phyloP scores from a whole-genome alignment of 768 basidiomycete species.

The Hypsizygus marmoreus region DNA sequence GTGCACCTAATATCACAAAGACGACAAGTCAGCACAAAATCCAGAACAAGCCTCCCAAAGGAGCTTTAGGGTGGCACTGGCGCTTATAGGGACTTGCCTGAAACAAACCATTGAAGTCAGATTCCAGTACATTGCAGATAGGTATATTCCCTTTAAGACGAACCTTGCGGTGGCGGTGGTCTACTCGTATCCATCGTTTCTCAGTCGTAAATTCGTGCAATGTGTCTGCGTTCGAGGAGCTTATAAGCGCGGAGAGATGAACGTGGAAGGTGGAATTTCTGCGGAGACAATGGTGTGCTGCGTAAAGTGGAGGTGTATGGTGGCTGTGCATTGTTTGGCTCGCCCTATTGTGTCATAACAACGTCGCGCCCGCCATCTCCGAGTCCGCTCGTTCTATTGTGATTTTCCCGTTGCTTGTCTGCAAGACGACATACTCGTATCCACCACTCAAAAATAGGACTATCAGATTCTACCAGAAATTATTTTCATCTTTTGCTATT shows the following conservation, averaged over 20 bases:
- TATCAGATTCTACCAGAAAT: no score
- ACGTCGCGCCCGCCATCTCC: not conserved
- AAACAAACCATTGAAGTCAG: constrained; percentile 8
- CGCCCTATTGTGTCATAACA: not conserved
- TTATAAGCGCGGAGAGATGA: constrained; percentile 3
- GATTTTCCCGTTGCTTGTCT: not conserved
- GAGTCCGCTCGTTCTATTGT: not conserved
- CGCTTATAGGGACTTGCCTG: constrained; percentile 18
- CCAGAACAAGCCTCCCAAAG: not conserved
- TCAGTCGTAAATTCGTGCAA: constrained; percentile 7
- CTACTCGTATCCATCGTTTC: constrained; percentile 36
- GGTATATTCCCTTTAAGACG: constrained; percentile 10
- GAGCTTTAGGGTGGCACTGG: not conserved
- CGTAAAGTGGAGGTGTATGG: constrained; percentile 5
- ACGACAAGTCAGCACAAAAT: not conserved
- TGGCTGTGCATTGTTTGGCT: constrained; percentile 19
- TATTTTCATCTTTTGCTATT: no score
- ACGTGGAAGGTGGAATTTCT: no score
- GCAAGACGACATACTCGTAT: not conserved
- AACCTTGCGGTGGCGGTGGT: constrained; percentile 44
- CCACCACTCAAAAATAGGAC: no score
- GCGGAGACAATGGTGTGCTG: constrained; percentile 14
- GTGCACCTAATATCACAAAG: constrained; percentile 34
- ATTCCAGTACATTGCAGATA: not conserved
- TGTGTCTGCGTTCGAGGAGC: constrained; percentile 3